Evolutionary conservation across 2,329 filamentous ascomycete species (phyloP).

Genomic region (Xylariales sp.): DNA sequence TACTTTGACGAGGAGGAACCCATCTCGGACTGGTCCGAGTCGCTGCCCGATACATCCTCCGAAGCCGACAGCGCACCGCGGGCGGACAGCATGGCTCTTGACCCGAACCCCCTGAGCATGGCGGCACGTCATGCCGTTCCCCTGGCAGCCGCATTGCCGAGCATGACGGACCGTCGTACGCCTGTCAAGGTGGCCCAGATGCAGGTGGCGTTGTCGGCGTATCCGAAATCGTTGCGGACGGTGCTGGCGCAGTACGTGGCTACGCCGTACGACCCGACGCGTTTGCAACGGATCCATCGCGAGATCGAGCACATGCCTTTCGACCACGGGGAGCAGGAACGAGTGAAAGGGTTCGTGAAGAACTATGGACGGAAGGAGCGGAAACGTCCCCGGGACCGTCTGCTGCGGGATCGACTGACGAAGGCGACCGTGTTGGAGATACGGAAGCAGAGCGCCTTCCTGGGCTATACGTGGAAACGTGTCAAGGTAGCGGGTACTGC

Average conservation of each 20-base stretch:
- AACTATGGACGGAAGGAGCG: slow-evolving; percentile 59
- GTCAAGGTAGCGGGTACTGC: slow-evolving; percentile 24
- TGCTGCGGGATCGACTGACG: slow-evolving; percentile 68
- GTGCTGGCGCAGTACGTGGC: slow-evolving; percentile 41
- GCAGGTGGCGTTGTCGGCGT: slow-evolving; percentile 30
- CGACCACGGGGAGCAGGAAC: slow-evolving; percentile 28
- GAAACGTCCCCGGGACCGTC: slow-evolving; percentile 77
- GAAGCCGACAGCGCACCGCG: slow-evolving; percentile 22
- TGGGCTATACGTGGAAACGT: slow-evolving; percentile 82
- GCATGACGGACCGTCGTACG: slow-evolving; percentile 14
- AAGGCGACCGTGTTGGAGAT: slow-evolving; percentile 69
- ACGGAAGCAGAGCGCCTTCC: slow-evolving; percentile 76
- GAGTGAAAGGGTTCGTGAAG: slow-evolving; percentile 46
- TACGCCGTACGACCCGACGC: slow-evolving; percentile 42
- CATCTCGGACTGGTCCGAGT: slow-evolving; percentile 59
- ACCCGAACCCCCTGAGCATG: slow-evolving; percentile 5
- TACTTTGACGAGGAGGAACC: slow-evolving; percentile 85
- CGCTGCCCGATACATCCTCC: slow-evolving; percentile 24
- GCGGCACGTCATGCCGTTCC: neutral
- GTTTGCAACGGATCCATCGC: slow-evolving; percentile 44
- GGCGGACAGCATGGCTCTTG: neutral
- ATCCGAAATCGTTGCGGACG: slow-evolving; percentile 36
- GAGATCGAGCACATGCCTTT: slow-evolving; percentile 38
- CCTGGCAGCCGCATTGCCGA: neutral
- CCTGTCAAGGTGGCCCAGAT: slow-evolving; percentile 24